Evolutionary conservation across 192 early-diverging fungal species (phyloP).

Genomic region (Piromyces finnis): DNA sequence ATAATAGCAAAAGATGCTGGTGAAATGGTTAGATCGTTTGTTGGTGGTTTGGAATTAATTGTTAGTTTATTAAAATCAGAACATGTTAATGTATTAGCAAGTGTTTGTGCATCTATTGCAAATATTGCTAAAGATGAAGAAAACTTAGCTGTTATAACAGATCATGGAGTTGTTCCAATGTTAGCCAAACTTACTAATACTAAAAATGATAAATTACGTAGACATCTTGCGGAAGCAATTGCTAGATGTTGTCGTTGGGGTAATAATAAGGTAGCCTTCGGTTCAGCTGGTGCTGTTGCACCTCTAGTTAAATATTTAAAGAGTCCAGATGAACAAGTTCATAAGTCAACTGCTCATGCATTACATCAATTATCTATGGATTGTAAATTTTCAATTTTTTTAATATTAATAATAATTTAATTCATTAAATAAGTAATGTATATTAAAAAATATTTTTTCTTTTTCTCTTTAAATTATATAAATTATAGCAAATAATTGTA

Average conservation of each 20-base stretch:
- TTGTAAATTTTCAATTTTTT: no score
- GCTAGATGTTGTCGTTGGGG: slow-evolving; percentile 45
- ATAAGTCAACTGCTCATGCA: slow-evolving; percentile 35
- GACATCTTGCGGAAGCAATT: slow-evolving; percentile 40
- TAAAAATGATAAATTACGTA: slow-evolving; percentile 35
- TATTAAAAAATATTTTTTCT: no score
- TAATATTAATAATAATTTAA: no score
- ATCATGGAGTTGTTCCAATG: slow-evolving; percentile 50
- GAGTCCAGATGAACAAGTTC: slow-evolving; percentile 37
- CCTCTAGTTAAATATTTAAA: slow-evolving; percentile 45
- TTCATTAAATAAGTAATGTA: no score
- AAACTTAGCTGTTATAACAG: slow-evolving; percentile 50
- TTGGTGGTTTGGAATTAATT: slow-evolving; percentile 45
- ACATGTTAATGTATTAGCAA: slow-evolving; percentile 32
- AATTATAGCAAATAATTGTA: slow-evolving; percentile 41
- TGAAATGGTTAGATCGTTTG: slow-evolving; percentile 51
- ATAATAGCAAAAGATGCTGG: slow-evolving; percentile 39
- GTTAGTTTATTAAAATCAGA: slow-evolving; percentile 44
- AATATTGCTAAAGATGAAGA: slow-evolving; percentile 53
- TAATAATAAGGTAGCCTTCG: slow-evolving; percentile 45
- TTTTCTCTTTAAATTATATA: no score
- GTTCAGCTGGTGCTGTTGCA: slow-evolving; percentile 33
- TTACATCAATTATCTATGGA: slow-evolving; percentile 53
- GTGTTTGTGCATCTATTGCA: slow-evolving; percentile 43
- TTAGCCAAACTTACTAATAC: slow-evolving; percentile 39